Base-by-base conservation (phyloP, 495 filamentous ascomycete genomes). In the Penicillium parvum region DNA sequence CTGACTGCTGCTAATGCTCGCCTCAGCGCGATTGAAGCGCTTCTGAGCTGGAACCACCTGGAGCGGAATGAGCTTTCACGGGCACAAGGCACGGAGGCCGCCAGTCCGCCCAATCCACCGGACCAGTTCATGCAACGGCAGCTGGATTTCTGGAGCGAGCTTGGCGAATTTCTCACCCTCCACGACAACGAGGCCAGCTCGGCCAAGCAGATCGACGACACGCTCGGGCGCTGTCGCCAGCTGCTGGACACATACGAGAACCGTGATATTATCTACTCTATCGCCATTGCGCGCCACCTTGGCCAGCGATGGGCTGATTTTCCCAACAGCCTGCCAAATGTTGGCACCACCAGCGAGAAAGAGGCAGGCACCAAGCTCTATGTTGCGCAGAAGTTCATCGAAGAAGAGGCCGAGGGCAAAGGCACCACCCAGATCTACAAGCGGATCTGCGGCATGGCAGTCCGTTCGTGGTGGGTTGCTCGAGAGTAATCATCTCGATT, bases 181-280 rank as follows among this genome's bases (percentile, higher is more conserved):
- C 74, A 73, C 21, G 81, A 88, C 50, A 78, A 82, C 36, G 76
- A 77, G 47, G 65, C 77, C 12, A 72, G 73, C 27, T 71, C 74
- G 9, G 63, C 71, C 19, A 78, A 74, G 45, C 70, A 76, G 38
- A 75, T 88, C 17, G 84, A 89, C 32, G 74, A 81, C 40, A 75
- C 77, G 1, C 65, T 95, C 7, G 56, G 49, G 3, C 70, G 69
- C 5, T 75, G 83, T 57, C 82, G 88, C 30, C 72, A 73, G 27
- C 65, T 90, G 4, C 74, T 95, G 7, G 83, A 89, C 45, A 82
- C 79, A 40, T 76, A 79, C 14, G 90, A 96, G 67, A 91, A 90
- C 54, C 81, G 90, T n/a, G 90, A 96, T 50, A 86, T 94, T 6
- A 75, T 95, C 22, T 96, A 96, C 60, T 91, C 86, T 9, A 82